Base-by-base conservation (phyloP, 345 rosid species). In the Geranium rotundifolium region DNA sequence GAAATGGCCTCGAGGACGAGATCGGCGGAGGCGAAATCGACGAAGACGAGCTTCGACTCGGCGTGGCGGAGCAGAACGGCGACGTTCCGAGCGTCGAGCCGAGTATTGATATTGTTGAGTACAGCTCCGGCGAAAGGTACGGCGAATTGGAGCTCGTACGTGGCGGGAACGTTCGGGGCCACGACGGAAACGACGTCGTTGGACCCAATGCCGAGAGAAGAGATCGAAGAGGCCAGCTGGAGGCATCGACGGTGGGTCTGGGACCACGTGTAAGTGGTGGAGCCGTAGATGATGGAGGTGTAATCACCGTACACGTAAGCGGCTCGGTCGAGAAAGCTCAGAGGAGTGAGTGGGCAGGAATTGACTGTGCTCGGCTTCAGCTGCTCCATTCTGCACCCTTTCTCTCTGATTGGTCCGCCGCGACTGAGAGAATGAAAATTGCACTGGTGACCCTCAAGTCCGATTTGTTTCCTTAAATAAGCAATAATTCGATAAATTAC, bases 61-160 rank as follows among this genome's bases (percentile, higher is more conserved):
- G 79, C 49, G 80, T 91, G 97, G 1, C 62, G 79, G 60, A 91
- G 88, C 61, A 84, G 84, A 16, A 82, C 27, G 46, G 90, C 83
- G 66, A 88, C 62, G 0, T 88, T 86, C 31, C 89, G 84, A 1
- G 88, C 73, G 60, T 91, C 97, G 9, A 91, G 91, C 19, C 97
- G 96, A 16, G 82, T 80, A 76, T 91, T 91, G 84, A 91, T 64
- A 76, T 63, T 73, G 81, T 88, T 88, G 66, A 88, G 88, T 63
- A 91, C 54, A 13, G 95, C 95, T 7, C 93, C 96, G 46, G 84
- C 9, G 86, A 88, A 80, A 37, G 96, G 96, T 4, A 88, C 85
- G 17, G 93, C 90, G 59, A 91, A 86, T 16, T 88, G 97, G 56
- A 86, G 89, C 91, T 91, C 97, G 70, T 91, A 86, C 91, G 84